Conservation (phyloP, 2,329 filamentous ascomycete species). For the Knufia fluminis region DNA sequence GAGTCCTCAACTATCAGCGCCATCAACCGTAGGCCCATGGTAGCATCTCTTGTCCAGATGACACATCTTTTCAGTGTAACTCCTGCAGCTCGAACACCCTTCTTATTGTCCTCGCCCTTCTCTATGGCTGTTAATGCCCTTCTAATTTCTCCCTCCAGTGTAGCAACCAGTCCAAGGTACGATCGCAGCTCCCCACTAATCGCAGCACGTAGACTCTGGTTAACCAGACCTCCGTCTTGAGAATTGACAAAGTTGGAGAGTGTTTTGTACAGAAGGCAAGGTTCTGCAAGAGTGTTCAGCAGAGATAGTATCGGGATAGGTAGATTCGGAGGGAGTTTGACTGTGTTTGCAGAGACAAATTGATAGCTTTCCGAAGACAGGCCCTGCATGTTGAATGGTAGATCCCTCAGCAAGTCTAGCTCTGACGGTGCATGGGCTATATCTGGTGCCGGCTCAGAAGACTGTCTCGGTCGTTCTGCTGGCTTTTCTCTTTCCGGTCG, state of each 20-base stretch:
- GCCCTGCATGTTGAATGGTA: conserved; percentile 89
- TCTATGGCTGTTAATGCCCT: conserved; percentile 65
- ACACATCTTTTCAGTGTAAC: conserved; percentile 93
- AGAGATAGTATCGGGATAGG: conserved; percentile 79
- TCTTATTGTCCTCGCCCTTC: conserved; percentile 54
- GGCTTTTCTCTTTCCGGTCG: background rate
- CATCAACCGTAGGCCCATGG: conserved; percentile 88
- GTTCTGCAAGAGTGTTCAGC: conserved; percentile 82
- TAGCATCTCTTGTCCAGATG: conserved; percentile 94
- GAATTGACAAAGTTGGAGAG: conserved; percentile 75
- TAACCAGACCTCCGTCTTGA: conserved; percentile 72
- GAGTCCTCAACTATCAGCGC: conserved; percentile 90
- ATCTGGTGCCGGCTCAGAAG: background rate
- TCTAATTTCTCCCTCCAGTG: conserved; percentile 83
- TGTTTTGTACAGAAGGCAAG: conserved; percentile 78
- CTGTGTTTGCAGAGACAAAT: conserved; percentile 58
- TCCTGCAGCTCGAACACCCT: conserved; percentile 71
- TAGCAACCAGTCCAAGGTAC: conserved; percentile 84
- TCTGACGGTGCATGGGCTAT: conserved; percentile 51
- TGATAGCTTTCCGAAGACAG: conserved; percentile 76
- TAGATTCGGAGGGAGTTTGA: conserved; percentile 69
- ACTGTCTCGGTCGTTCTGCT: background rate
- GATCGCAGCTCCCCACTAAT: conserved; percentile 76
- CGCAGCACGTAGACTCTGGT: conserved; percentile 82
- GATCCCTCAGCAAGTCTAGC: conserved; percentile 60